Percentiles rank a stretch among this genome's conserved stretches.
phyloP scores from a whole-genome alignment of 495 filamentous ascomycete genomes.

The Xylaria nigripes region DNA sequence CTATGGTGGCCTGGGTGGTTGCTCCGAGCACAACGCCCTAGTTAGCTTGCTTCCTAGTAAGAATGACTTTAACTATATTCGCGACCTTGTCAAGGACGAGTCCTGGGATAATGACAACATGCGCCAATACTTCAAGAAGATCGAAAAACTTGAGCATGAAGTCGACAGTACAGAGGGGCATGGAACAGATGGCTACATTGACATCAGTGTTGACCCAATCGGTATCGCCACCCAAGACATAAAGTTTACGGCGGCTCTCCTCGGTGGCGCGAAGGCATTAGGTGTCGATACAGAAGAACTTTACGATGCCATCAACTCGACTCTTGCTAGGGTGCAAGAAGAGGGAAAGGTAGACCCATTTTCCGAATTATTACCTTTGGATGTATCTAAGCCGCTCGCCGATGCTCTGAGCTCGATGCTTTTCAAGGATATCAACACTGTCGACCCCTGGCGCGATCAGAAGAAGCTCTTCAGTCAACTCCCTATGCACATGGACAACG shows the following conservation, averaged over 20 bases:
- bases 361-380: conserved; percentile 15
- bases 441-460: conserved; percentile 21
- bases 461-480: conserved; percentile 35
- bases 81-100: conserved; percentile 39
- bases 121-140: conserved; percentile 38
- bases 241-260: conserved; percentile 42
- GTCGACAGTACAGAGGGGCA: conserved; percentile 33
- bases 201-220: conserved; percentile 40
- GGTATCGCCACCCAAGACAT: conserved; percentile 42
- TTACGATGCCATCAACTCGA: not conserved
- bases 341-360: conserved; percentile 6
- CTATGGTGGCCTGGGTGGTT: conserved; percentile 41
- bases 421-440: conserved; percentile 45
- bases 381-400: conserved; percentile 24
- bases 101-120: conserved; percentile 42
- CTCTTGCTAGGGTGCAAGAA: not conserved
- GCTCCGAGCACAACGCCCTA: conserved; percentile 42
- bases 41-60: conserved; percentile 35
- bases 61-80: conserved; percentile 43
- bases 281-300: conserved; percentile 25
- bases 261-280: conserved; percentile 45
- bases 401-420: conserved; percentile 39
- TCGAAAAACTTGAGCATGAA: conserved; percentile 48
- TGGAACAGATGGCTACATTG: conserved; percentile 53
- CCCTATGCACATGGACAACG: conserved; percentile 29